A percentile compares a stretch with the other conserved stretches of the same genome.
Evolutionary conservation across 306 rosid species (phyloP).

Genomic region (Castanea sativa): DNA sequence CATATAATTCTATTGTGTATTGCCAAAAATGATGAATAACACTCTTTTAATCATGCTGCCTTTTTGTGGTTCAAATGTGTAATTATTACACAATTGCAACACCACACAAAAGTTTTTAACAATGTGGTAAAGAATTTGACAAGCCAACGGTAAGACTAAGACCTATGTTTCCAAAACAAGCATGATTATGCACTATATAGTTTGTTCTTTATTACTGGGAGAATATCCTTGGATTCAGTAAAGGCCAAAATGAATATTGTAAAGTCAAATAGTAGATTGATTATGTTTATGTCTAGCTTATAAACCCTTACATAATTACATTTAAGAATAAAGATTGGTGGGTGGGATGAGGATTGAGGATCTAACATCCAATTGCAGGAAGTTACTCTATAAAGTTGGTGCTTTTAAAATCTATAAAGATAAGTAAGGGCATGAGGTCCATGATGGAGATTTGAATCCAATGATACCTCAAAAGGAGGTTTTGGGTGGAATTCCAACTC

Average conservation of each 20-base stretch:
- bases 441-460: not conserved
- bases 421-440: not conserved
- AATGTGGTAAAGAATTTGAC: not conserved
- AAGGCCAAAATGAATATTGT: not conserved
- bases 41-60: no score
- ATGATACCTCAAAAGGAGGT: constrained; percentile 8
- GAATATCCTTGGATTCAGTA: constrained; percentile 1
- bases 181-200: not conserved
- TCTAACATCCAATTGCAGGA: no score
- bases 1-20: not conserved
- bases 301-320: no score
- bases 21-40: not conserved
- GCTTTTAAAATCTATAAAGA: not conserved
- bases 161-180: not conserved
- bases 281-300: not conserved
- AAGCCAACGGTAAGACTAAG: not conserved
- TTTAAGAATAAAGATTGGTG: not conserved
- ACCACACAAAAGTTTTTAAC: no score
- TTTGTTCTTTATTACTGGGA: not conserved
- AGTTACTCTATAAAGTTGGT: not conserved
- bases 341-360: not conserved
- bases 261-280: not conserved
- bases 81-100: not conserved
- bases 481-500: constrained; percentile 66
- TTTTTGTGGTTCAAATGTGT: not conserved